These are phyloP conservation scores for Penicillium verhagenii DNA, from an alignment of 495 filamentous ascomycete species.

Conservation along the genomic window DNA sequence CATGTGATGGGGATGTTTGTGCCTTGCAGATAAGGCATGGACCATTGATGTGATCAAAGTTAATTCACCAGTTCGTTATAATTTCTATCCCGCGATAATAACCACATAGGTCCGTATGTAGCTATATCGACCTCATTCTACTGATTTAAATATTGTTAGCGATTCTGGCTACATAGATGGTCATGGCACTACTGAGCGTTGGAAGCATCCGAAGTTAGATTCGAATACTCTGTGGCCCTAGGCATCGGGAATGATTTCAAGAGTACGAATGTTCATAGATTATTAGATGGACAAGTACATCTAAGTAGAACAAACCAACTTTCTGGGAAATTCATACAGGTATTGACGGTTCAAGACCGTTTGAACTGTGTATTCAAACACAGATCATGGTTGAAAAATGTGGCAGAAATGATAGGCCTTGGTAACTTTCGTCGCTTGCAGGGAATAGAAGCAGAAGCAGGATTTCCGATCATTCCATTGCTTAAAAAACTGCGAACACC, in stretches of 20 bases:
- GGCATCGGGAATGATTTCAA: too few relatives aligned
- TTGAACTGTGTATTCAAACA: constrained; percentile 1
- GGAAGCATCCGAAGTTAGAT: neutral
- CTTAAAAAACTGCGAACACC: constrained; percentile 4
- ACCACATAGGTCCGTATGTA: neutral
- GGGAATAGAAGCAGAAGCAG: neutral
- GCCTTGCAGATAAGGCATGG: constrained; percentile 12
- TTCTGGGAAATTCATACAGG: neutral
- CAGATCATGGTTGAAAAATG: neutral
- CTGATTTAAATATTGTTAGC: neutral
- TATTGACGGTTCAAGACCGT: neutral
- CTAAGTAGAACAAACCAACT: neutral
- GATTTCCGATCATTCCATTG: constrained; percentile 9
- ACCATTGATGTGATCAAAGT: neutral
- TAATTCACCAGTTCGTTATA: too few relatives aligned
- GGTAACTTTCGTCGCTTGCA: neutral
- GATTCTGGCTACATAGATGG: neutral
- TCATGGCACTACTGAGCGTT: neutral
- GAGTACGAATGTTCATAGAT: too few relatives aligned
- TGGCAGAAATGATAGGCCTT: constrained; percentile 1
- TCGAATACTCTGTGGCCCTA: neutral
- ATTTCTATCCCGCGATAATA: neutral
- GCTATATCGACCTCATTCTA: neutral
- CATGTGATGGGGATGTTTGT: constrained; percentile 14
- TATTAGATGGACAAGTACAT: neutral